These are phyloP conservation scores for Tuber calosporum DNA, from an alignment of 495 filamentous ascomycete genomes.

Conservation along the genomic window DNA sequence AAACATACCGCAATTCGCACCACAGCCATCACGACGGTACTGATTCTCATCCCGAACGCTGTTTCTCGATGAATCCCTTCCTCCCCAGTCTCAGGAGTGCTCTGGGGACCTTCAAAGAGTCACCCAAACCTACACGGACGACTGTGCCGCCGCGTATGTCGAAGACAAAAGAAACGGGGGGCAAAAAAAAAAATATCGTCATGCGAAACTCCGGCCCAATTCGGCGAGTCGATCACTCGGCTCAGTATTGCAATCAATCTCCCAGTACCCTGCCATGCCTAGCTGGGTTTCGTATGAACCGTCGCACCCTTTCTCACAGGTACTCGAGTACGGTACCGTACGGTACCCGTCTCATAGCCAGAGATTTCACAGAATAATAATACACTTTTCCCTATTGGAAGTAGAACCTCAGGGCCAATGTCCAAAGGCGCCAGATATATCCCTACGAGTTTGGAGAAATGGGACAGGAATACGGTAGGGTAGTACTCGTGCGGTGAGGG, in stretches of 20 bases:
- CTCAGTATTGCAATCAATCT: background rate
- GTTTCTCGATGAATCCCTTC: constrained; percentile 9
- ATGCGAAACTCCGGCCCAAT: background rate
- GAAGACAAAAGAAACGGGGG: constrained; percentile 1
- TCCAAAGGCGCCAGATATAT: background rate
- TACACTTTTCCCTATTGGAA: background rate
- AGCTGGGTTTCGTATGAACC: background rate
- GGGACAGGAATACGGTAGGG: too few relatives aligned
- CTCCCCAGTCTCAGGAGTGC: constrained; percentile 12
- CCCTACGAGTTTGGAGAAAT: background rate
- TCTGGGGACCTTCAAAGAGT: background rate
- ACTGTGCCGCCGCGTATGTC: background rate
- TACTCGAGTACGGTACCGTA: too few relatives aligned
- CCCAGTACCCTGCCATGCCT: background rate
- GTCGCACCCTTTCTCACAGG: background rate
- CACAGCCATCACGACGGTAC: background rate
- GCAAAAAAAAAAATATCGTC: background rate
- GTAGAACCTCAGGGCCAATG: background rate
- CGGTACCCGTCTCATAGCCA: background rate
- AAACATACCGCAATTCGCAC: background rate
- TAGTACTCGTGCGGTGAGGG: too few relatives aligned
- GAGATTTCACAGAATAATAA: background rate
- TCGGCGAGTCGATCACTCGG: background rate
- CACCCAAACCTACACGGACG: background rate
- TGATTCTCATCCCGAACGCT: background rate